Conservation (phyloP, 345 rosid species). For the Brassica carinata region DNA sequence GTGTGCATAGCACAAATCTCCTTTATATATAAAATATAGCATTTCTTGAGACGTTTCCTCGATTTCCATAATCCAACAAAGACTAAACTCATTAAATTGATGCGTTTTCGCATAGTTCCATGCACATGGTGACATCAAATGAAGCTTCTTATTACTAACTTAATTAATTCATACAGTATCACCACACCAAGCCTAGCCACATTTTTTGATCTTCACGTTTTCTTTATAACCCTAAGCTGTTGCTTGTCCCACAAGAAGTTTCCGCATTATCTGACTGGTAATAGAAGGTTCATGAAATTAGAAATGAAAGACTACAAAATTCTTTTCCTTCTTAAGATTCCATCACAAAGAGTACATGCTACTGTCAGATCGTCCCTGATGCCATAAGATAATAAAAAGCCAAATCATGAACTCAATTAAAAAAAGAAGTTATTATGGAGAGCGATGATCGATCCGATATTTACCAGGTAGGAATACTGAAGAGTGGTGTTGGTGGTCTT, state of each 20-base stretch:
- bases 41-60: slow-evolving; percentile 27
- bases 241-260: slow-evolving; percentile 7
- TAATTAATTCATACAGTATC: not conserved
- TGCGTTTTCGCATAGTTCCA: slow-evolving; percentile 23
- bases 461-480: slow-evolving; percentile 38
- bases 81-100: slow-evolving; percentile 7
- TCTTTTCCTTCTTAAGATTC: slow-evolving; percentile 6
- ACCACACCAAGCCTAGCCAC: not conserved
- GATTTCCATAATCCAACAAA: slow-evolving; percentile 26
- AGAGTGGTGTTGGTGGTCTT: slow-evolving; percentile 52
- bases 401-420: not conserved
- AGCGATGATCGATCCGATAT: slow-evolving; percentile 1
- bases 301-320: not conserved
- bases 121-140: slow-evolving; percentile 34
- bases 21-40: not conserved
- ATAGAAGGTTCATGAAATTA: not conserved
- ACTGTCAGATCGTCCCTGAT: slow-evolving; percentile 47
- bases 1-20: too few relatives aligned
- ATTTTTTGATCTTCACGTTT: not conserved
- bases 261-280: slow-evolving; percentile 17
- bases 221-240: not conserved
- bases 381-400: not conserved
- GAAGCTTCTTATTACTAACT: slow-evolving; percentile 28
- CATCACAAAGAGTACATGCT: slow-evolving; percentile 15
- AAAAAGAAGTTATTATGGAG: not conserved